Percentiles rank a stretch among this genome's conserved stretches.
phyloP scores from a whole-genome alignment of 306 rosid species.

The Gynostemma pentaphyllum region DNA sequence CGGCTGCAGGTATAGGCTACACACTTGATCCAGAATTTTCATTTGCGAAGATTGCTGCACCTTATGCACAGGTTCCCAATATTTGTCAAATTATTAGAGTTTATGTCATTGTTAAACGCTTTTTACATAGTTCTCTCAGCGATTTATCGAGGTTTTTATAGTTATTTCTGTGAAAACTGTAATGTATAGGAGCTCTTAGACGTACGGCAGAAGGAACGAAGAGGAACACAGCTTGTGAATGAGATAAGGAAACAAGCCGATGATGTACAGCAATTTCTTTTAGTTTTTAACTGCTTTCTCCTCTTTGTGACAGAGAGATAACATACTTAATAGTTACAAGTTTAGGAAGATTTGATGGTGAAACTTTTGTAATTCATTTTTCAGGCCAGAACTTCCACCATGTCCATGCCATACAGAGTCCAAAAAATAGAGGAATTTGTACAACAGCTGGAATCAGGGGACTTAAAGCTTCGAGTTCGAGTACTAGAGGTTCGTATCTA shows the following conservation, averaged over 20 bases:
- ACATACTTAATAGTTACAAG: no score
- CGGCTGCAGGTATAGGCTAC: conserved; percentile 66
- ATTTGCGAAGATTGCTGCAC: conserved; percentile 87
- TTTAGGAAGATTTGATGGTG: no score
- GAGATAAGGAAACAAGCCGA: conserved; percentile 82
- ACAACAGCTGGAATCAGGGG: conserved; percentile 77
- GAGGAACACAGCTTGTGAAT: conserved; percentile 55
- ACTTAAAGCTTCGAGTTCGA: conserved; percentile 83
- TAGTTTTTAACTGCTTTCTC: conserved; percentile 8
- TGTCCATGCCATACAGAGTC: conserved; percentile 95
- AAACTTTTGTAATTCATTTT: conserved; percentile 3
- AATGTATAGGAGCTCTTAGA: conserved; percentile 72
- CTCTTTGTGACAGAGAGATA: no score
- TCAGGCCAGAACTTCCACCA: conserved; percentile 70
- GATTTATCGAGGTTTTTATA: not conserved
- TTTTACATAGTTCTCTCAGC: not conserved
- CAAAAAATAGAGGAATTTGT: conserved; percentile 86
- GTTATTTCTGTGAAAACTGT: not conserved
- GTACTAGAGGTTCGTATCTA: conserved; percentile 60
- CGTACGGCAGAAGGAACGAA: conserved; percentile 45
- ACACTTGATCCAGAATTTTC: conserved; percentile 71
- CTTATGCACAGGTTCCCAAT: conserved; percentile 74
- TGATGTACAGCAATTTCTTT: conserved; percentile 34
- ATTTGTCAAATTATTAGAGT: not conserved
- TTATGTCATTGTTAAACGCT: not conserved